Evolutionary conservation across 805 yeast genomes (phyloP), one percentile per base, ranked within the genome.

Genomic region (Torulaspora indica): DNA sequence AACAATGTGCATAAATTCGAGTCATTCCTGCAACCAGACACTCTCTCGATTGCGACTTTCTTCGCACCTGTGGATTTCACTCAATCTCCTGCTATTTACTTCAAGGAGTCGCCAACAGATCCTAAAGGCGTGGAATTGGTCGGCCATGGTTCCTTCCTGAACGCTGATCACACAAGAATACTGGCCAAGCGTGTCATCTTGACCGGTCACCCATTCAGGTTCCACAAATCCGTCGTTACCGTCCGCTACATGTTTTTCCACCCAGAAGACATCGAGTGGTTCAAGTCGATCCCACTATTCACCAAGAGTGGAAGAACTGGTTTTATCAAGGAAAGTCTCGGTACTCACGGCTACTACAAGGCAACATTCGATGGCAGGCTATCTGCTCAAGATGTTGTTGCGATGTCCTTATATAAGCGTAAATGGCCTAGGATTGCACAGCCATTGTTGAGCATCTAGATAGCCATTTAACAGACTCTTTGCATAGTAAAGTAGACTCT

Each of bases 321-420:
- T 43, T 85, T 85, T 66, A 91, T 95, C 63, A 91, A 87, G 67
- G 97, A 91, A 64, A 79, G 90, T 61, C 74, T 93, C 71, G 99
- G 99, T 69, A 93, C 98, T 1, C 98, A 93, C 64, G 99, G 99
- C 51, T 88, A 91, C 72, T 90, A 84, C 78, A 93, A 93, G 70
- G 96, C 97, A 18, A 84, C 85, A 7, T 93, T 93, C 58, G 97
- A 93, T 62, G 91, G 90, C 47, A 86, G 83, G 58, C 71, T 95
- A 57, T 80, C 85, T 41, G 84, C 96, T 0, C 97, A 90, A 68
- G 99, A 93, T 67, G 81, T 86, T 10, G 80, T 93, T 38, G 97
- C 88, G 17, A 88, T 93, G 97, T 81, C 96, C 24, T 68, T 93
- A 55, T 93, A 85, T 71, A 91, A 87, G 70, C 80, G 98, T 59